Evolutionary conservation across 768 basidiomycete species (phyloP), one percentile per base, ranked within the genome.

Genomic region (Candolleomyces eurysporus): DNA sequence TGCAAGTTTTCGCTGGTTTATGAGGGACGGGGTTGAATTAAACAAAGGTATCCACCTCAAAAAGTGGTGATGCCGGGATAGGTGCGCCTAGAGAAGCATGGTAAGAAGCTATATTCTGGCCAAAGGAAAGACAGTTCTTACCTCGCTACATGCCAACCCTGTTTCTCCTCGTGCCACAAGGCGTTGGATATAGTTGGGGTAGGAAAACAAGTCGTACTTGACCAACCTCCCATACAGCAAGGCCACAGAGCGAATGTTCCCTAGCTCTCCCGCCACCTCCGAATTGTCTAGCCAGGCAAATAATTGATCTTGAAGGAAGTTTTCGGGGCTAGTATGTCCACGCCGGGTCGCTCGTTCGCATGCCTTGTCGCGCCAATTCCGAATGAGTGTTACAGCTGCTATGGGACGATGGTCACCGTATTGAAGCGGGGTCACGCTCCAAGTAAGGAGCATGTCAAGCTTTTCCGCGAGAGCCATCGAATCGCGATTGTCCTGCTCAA

Each of bases 321-420:
- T 82, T 62, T 82, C 80, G 3, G 87, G 87, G 19, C 84, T 80
- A 16, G 79, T 75, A n/a, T 80, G 74, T 58, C 88, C 84, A 16
- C 88, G 81, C 32, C 88, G 80, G 58, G 81, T 79, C 7, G 89
- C 87, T 19, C 87, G 83, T 63, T 86, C 84, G 59, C 81, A 82
- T 31, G 83, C 82, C 61, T 79, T 83, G 57, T 84, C 82, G 40
- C 85, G 79, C 82, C 89, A 90, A 36, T 79, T 77, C 3, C 76
- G 78, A 55, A 93, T 83, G 45, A 93, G 78, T 19, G 88, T 88
- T 8, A 84, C 86, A 2, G 88, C 90, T 31, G 86, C 91, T 67
- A 88, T 89, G 1, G 89, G 85, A 39, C 92, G 80, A 65, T 93
- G 92, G 48, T 92, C 88, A 10, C 92, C 92, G 62, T 88, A 92